Percentiles rank a stretch among this genome's conserved stretches.
These are phyloP conservation scores for Didymella exigua DNA, from an alignment of 2,329 filamentous ascomycete genomes.

Conservation along the genomic window DNA sequence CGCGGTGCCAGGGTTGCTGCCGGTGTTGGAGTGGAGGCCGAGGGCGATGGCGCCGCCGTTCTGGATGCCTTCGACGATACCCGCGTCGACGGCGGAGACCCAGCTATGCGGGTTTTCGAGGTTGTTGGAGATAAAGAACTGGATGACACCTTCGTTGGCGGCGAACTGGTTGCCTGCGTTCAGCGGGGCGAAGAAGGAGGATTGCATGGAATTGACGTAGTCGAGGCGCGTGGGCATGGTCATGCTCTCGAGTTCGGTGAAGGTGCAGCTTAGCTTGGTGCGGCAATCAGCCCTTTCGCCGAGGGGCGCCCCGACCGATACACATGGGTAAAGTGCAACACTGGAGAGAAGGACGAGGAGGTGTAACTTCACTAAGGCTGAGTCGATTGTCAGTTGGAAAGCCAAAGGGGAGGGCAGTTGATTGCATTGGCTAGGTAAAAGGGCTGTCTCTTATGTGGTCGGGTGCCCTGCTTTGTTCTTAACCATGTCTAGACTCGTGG, in stretches of 20 bases:
- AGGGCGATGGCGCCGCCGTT: not conserved
- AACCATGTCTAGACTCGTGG: not conserved
- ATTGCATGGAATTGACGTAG: constrained; percentile 3
- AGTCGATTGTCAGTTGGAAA: too few relatives aligned
- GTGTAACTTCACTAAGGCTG: not conserved
- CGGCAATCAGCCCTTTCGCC: not conserved
- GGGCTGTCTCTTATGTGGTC: not conserved
- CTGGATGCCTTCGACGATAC: constrained; percentile 4
- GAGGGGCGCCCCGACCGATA: not conserved
- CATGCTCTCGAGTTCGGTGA: not conserved
- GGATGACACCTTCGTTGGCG: constrained; percentile 1
- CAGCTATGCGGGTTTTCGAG: not conserved
- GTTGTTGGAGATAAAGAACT: constrained; percentile 2
- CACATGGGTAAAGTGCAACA: not conserved
- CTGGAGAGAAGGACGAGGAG: not conserved
- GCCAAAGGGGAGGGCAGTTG: not conserved
- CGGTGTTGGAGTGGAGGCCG: not conserved
- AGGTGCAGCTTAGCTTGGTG: not conserved
- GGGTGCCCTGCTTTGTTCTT: too few relatives aligned
- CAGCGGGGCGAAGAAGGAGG: not conserved
- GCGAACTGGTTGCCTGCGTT: not conserved
- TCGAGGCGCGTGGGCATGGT: not conserved
- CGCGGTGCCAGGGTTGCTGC: constrained; percentile 1
- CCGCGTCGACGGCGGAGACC: not conserved
- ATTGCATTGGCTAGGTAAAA: not conserved